phyloP scores from a whole-genome alignment of 2,329 filamentous ascomycete genomes.

The Cercospora berteroae region DNA sequence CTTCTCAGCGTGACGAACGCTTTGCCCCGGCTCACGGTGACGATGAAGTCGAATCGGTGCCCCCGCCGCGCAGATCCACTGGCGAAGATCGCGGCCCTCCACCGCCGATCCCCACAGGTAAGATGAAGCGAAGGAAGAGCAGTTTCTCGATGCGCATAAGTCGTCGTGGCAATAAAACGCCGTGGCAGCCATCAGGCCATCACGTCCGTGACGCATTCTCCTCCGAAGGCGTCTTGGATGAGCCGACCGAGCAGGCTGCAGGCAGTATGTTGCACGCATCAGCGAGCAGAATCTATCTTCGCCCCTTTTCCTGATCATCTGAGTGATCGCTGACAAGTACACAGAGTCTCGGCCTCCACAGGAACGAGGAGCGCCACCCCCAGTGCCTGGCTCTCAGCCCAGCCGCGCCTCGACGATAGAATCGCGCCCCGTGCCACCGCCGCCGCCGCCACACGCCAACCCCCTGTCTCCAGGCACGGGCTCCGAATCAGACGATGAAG shows the following conservation, averaged over 20 bases:
- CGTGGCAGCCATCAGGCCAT: conserved; percentile 6
- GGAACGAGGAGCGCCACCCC: conserved; percentile 22
- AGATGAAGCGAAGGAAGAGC: conserved; percentile 30
- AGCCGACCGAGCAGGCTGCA: conserved; percentile 8
- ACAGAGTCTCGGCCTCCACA: conserved; percentile 25
- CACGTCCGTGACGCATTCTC: conserved; percentile 9
- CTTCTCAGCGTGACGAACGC: conserved; percentile 43
- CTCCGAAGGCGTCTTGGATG: conserved; percentile 16
- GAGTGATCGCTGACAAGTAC: conserved; percentile 11
- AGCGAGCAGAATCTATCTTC: conserved; percentile 14
- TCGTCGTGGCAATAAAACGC: conserved; percentile 10
- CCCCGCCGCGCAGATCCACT: conserved; percentile 42
- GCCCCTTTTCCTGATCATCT: conserved; percentile 4
- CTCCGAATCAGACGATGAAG: conserved; percentile 85
- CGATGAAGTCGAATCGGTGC: conserved; percentile 50
- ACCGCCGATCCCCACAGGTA: conserved; percentile 52
- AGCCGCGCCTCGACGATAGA: conserved; percentile 25
- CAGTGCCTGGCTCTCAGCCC: conserved; percentile 20
- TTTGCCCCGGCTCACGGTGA: conserved; percentile 47
- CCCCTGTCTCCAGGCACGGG: conserved; percentile 67
- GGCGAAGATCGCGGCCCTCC: conserved; percentile 41
- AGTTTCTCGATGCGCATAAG: conserved; percentile 13
- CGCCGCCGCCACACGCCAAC: conserved; percentile 30
- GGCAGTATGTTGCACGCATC: conserved; percentile 15
- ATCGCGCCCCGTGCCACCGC: conserved; percentile 38